Conservation (phyloP, 2,329 filamentous ascomycete species). For the Lachnellula arida region DNA sequence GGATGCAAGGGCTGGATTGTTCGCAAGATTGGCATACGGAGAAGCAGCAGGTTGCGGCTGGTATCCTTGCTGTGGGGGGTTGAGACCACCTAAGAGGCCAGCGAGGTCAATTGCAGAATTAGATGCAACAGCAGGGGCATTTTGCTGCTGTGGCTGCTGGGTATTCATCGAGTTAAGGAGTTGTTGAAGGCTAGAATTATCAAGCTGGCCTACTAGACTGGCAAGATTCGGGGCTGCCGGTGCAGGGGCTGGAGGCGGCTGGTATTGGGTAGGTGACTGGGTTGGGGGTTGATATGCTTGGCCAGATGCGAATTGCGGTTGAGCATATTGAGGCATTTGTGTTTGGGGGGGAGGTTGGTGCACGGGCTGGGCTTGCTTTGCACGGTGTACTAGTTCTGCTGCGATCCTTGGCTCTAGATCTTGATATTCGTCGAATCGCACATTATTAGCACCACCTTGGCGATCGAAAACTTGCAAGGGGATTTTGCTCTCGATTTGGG, state of each 20-base stretch:
- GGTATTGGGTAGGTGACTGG: slow-evolving; percentile 31
- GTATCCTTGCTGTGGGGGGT: slow-evolving; percentile 26
- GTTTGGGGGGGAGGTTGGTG: slow-evolving; percentile 33
- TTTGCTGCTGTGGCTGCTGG: slow-evolving; percentile 17
- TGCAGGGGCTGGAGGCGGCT: slow-evolving; percentile 31
- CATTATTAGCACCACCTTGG: slow-evolving; percentile 65
- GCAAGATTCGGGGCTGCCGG: slow-evolving; percentile 48
- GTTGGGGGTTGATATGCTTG: slow-evolving; percentile 35
- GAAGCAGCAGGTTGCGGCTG: slow-evolving; percentile 25
- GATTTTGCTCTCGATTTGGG: slow-evolving; percentile 69
- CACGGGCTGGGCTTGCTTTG: slow-evolving; percentile 47
- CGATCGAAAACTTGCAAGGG: slow-evolving; percentile 83
- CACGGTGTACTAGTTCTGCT: slow-evolving; percentile 72
- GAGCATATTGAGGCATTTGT: slow-evolving; percentile 29
- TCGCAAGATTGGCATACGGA: slow-evolving; percentile 25
- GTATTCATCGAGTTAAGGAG: slow-evolving; percentile 55
- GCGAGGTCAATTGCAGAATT: slow-evolving; percentile 33
- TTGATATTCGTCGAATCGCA: slow-evolving; percentile 83
- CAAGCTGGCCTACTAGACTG: slow-evolving; percentile 62
- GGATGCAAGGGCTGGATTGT: slow-evolving; percentile 24
- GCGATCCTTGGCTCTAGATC: slow-evolving; percentile 74
- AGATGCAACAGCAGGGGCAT: slow-evolving; percentile 26
- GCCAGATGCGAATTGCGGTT: slow-evolving; percentile 34
- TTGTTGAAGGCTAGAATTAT: slow-evolving; percentile 65
- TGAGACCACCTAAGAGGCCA: slow-evolving; percentile 29